A percentile compares a stretch with the other conserved stretches of the same genome.
These are phyloP conservation scores for Apiospora malaysiana DNA, from an alignment of 2,329 filamentous ascomycete genomes.

Conservation along the genomic window DNA sequence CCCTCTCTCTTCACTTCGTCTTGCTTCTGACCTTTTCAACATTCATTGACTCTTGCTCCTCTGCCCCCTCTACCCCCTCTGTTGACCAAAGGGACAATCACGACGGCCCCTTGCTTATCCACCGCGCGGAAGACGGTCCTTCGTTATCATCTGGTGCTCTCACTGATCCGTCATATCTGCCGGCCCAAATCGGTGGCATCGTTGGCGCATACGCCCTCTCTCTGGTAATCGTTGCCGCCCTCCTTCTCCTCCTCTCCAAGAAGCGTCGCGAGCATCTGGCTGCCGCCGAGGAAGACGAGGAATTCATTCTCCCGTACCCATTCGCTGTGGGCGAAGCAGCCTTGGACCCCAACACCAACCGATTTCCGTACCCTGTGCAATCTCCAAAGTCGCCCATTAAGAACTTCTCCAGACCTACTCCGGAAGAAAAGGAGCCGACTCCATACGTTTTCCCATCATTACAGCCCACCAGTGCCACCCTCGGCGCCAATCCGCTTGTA, in stretches of 20 bases:
- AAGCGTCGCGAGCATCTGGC: conserved; percentile 58
- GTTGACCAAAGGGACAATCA: conserved; percentile 31
- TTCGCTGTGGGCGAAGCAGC: conserved; percentile 24
- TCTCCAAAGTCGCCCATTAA: conserved; percentile 44
- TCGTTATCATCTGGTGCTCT: conserved; percentile 63
- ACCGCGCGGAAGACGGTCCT: conserved; percentile 66
- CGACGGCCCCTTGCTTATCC: conserved; percentile 44
- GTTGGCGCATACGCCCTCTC: conserved; percentile 82
- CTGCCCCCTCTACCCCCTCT: conserved; percentile 31
- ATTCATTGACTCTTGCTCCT: conserved; percentile 37
- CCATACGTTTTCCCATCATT: conserved; percentile 47
- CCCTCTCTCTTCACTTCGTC: conserved; percentile 35
- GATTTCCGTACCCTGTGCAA: conserved; percentile 33
- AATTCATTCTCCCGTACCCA: conserved; percentile 49
- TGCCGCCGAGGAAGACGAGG: conserved; percentile 58
- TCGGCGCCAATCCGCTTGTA: conserved; percentile 72
- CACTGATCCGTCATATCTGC: conserved; percentile 69
- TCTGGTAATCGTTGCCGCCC: conserved; percentile 73
- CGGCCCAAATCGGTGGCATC: conserved; percentile 83
- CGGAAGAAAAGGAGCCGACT: conserved; percentile 39
- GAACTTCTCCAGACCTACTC: conserved; percentile 59
- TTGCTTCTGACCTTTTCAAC: conserved; percentile 34
- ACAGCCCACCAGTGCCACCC: neutral
- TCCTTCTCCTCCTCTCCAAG: conserved; percentile 66
- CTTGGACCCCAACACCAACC: conserved; percentile 33